These are phyloP conservation scores for Microsporum canis DNA, from an alignment of 2,329 filamentous ascomycete species.

Conservation along the genomic window DNA sequence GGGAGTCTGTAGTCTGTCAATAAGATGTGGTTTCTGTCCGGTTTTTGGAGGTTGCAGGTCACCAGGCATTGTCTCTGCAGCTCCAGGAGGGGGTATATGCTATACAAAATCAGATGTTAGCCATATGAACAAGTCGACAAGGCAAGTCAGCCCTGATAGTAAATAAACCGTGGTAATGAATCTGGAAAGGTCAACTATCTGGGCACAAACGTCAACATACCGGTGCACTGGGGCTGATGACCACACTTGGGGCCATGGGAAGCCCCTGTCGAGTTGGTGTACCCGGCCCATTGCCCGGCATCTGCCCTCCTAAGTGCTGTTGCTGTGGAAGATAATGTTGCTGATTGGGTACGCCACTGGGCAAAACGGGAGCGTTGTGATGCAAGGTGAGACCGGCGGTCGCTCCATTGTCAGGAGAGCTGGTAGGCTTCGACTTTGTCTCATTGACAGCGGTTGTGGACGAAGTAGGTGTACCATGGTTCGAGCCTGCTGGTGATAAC, in stretches of 20 bases:
- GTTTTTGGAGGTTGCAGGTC: conserved; percentile 90
- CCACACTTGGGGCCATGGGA: conserved; percentile 67
- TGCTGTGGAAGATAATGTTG: conserved; percentile 31
- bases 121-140: neutral
- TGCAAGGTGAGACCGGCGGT: conserved; percentile 16
- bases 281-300: conserved; percentile 41
- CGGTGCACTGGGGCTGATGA: conserved; percentile 89
- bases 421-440: conserved; percentile 63
- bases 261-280: conserved; percentile 52
- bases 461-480: conserved; percentile 67
- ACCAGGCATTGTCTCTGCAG: conserved; percentile 94
- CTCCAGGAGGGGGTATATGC: conserved; percentile 87
- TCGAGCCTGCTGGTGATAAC: conserved; percentile 50
- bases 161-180: neutral
- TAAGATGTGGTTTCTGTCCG: conserved; percentile 77
- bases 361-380: conserved; percentile 20
- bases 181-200: neutral
- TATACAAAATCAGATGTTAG: conserved; percentile 27
- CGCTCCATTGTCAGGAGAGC: conserved; percentile 28
- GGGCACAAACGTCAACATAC: conserved; percentile 45
- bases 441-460: conserved; percentile 82
- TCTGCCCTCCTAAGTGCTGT: conserved; percentile 23
- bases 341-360: conserved; percentile 22
- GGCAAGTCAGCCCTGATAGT: neutral
- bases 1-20: conserved; percentile 80